Base-by-base conservation (phyloP, 106 monocot genomes). In the Phalaenopsis equestris region DNA sequence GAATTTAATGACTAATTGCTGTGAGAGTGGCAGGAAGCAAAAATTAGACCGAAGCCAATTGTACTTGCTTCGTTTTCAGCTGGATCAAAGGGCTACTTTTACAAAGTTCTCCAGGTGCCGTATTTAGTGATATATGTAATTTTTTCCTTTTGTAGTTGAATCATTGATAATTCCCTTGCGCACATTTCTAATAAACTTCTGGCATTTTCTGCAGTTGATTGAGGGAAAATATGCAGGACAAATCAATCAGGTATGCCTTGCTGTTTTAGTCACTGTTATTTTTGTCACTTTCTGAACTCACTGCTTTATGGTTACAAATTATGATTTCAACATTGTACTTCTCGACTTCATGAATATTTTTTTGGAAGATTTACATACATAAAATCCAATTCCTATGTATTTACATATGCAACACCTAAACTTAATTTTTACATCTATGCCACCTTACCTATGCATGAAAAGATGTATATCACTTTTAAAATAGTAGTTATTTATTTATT, bases 91-190 rank as follows among this genome's bases (percentile, higher is more conserved):
- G 85, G 88, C 78, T 96, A 90, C 86, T 89, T 91, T 86, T 91
- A 89, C 80, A 96, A 96, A 75, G 90, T 91, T 88, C 82, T 96
- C 46, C 96, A 96, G 93, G 96, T 96, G 67, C 47, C 23, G 76
- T 64, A 36, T 8, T 76, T 67, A 36, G 74, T 73, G 6, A 12
- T 52, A 52, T 52, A 52, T 52, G 52, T 42, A 43, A 45, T 5
- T 8, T 76, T 76, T 47, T 0, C n/a, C 11, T 4, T 81, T 56
- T 37, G 6, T 78, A 42, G 75, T 76, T 75, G 78, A 16, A 57
- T 76, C 16, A 73, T 56, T 56, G 18, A 19, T 49, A 3, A 48
- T 55, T 46, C 36, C 36, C 39, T 42, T 4, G 52, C 42, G 64
- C 55, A 45, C 3, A 17, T 49, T 82, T 19, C 41, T 67, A 9